These are phyloP conservation scores for Dryas alaskensis DNA, from an alignment of 306 rosid species.

Conservation along the genomic window DNA sequence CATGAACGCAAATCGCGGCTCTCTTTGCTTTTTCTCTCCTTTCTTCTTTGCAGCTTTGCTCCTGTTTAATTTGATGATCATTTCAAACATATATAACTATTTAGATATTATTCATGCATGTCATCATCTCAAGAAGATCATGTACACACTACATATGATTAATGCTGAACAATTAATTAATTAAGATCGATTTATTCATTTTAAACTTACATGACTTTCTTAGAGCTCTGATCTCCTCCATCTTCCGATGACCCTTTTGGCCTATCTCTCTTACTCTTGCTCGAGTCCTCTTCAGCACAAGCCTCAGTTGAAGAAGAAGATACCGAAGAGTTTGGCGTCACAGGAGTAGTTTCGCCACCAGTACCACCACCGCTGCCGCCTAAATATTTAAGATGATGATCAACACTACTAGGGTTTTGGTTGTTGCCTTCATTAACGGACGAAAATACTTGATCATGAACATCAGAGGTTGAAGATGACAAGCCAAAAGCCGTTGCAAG, in stretches of 20 bases:
- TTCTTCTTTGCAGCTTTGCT: slow-evolving; percentile 64
- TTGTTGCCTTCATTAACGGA: slow-evolving; percentile 37
- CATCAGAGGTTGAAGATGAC: slow-evolving; percentile 52
- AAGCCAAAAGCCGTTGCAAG: slow-evolving; percentile 56
- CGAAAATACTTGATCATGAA: slow-evolving; percentile 45
- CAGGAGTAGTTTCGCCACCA: slow-evolving; percentile 37
- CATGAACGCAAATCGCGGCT: slow-evolving; percentile 80
- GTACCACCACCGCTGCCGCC: slow-evolving; percentile 18
- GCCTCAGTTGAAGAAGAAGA: slow-evolving; percentile 78
- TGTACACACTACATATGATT: too few relatives aligned
- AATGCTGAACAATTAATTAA: too few relatives aligned
- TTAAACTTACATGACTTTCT: slow-evolving; percentile 53
- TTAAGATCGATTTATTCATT: not conserved
- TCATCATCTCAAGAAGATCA: not conserved
- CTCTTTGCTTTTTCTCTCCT: slow-evolving; percentile 68
- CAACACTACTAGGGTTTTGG: slow-evolving; percentile 23
- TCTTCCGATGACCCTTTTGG: slow-evolving; percentile 38
- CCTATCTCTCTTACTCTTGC: slow-evolving; percentile 47
- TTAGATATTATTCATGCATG: not conserved
- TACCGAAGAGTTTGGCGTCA: slow-evolving; percentile 53
- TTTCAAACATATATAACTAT: not conserved
- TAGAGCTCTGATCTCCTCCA: slow-evolving; percentile 49
- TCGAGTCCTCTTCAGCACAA: slow-evolving; percentile 66
- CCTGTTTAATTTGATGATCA: slow-evolving; percentile 1
- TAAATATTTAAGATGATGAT: slow-evolving; percentile 15